A percentile compares a stretch with the other conserved stretches of the same genome.
These are phyloP conservation scores for Mortierella antarctica DNA, from an alignment of 192 early-diverging fungal genomes.

Conservation along the genomic window DNA sequence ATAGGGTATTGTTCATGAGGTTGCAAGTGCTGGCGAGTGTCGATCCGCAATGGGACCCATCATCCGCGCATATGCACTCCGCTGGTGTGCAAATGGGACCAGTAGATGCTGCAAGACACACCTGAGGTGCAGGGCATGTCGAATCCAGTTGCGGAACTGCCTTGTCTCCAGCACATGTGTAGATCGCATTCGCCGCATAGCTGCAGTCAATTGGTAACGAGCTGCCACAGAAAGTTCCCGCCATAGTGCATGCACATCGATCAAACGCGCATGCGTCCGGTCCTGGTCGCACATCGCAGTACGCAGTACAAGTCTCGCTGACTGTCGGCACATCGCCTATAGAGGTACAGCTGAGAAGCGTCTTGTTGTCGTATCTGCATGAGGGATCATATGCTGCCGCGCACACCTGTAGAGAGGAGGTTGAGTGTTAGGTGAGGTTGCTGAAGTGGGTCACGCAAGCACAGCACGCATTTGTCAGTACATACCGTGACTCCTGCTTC, in stretches of 20 bases:
- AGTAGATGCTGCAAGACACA: no score
- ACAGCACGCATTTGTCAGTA: not conserved
- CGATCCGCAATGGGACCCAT: constrained; percentile 3
- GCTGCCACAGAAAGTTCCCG: not conserved
- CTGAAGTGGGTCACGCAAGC: not conserved
- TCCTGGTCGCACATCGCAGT: not conserved
- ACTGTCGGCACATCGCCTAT: not conserved
- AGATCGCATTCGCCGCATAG: not conserved
- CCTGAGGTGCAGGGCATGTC: not conserved
- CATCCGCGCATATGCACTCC: constrained; percentile 3
- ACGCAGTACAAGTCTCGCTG: not conserved
- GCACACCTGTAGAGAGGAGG: not conserved
- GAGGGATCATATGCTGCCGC: not conserved
- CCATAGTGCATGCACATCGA: not conserved
- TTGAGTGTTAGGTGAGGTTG: not conserved
- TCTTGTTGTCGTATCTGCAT: not conserved
- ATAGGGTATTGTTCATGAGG: not conserved
- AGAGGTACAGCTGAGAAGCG: not conserved
- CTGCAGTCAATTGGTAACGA: not conserved
- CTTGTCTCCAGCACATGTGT: not conserved
- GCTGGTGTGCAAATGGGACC: no score
- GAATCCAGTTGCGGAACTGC: not conserved
- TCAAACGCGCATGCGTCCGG: constrained; percentile 1
- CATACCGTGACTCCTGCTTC: not conserved
- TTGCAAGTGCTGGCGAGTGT: constrained; percentile 3